phyloP scores from a whole-genome alignment of 306 rosid genomes.

The Trifolium fragiferum region DNA sequence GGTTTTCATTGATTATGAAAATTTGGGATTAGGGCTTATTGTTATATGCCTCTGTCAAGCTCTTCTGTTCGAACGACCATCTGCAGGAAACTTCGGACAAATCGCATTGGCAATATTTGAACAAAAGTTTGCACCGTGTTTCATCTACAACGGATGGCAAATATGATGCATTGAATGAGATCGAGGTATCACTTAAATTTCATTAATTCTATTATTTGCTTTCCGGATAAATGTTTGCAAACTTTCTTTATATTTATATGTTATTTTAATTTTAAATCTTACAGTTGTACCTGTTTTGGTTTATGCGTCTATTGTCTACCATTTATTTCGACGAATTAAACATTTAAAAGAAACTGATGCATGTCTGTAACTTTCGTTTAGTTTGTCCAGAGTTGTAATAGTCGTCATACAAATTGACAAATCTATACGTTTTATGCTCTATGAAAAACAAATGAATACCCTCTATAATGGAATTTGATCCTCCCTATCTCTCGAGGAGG shows the following conservation, averaged over 20 bases:
- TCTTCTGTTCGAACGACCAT: conserved; percentile 39
- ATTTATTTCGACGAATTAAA: background rate
- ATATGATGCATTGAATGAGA: conserved; percentile 75
- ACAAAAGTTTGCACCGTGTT: conserved; percentile 77
- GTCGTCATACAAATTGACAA: background rate
- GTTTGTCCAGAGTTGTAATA: conserved; percentile 26
- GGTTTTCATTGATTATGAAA: conserved; percentile 31
- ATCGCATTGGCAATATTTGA: conserved; percentile 74
- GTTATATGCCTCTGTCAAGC: conserved; percentile 29
- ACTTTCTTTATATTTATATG: conserved; percentile 11
- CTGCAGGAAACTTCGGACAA: conserved; percentile 84
- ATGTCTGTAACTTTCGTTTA: background rate
- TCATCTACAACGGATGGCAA: conserved; percentile 88
- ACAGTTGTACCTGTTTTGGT: conserved; percentile 6
- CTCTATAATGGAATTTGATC: background rate
- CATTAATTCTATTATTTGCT: conserved; percentile 19
- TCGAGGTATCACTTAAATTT: conserved; percentile 50
- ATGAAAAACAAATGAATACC: conserved; percentile 3
- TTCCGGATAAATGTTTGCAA: background rate
- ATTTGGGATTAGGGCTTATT: conserved; percentile 34
- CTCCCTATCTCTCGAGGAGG: background rate
- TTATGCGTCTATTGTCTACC: background rate
- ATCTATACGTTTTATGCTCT: background rate
- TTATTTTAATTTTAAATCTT: conserved; percentile 26
- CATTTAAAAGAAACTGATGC: background rate